Evolutionary conservation across 2,329 filamentous ascomycete genomes (phyloP).

Genomic region (Nothophoma quercina): DNA sequence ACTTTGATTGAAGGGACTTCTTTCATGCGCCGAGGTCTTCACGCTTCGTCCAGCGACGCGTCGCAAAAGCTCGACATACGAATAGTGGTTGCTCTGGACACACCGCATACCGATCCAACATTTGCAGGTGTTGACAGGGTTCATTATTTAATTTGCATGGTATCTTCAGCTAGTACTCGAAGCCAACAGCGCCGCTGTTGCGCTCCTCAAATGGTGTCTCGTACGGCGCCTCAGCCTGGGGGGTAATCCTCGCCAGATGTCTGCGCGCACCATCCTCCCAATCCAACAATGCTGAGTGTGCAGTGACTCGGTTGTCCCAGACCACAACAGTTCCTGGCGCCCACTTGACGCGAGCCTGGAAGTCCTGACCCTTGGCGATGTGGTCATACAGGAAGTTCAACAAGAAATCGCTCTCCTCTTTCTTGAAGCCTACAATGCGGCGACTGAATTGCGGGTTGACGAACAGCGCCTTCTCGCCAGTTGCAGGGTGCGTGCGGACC

Average conservation of each 20-base stretch:
- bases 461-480: constrained; percentile 83
- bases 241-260: constrained; percentile 82
- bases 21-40: too few relatives aligned
- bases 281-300: constrained; percentile 80
- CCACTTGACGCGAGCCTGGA: constrained; percentile 80
- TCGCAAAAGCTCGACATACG: too few relatives aligned
- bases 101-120: too few relatives aligned
- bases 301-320: constrained; percentile 84
- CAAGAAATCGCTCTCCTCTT: constrained; percentile 81
- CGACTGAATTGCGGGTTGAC: constrained; percentile 88
- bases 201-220: constrained; percentile 64
- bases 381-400: constrained; percentile 82
- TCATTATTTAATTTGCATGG: too few relatives aligned
- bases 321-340: constrained; percentile 80
- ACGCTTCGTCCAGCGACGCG: too few relatives aligned
- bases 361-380: constrained; percentile 73
- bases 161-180: too few relatives aligned
- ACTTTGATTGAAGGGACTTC: too few relatives aligned
- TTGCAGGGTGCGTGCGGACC: constrained; percentile 79
- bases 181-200: constrained; percentile 20
- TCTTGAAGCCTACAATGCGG: constrained; percentile 81
- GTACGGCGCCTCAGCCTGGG: constrained; percentile 78
- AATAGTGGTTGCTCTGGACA: too few relatives aligned
- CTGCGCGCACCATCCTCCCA: constrained; percentile 81
- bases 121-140: too few relatives aligned